phyloP scores from a whole-genome alignment of 139 green algal species.

The Chlamydomonas schloesseri region DNA sequence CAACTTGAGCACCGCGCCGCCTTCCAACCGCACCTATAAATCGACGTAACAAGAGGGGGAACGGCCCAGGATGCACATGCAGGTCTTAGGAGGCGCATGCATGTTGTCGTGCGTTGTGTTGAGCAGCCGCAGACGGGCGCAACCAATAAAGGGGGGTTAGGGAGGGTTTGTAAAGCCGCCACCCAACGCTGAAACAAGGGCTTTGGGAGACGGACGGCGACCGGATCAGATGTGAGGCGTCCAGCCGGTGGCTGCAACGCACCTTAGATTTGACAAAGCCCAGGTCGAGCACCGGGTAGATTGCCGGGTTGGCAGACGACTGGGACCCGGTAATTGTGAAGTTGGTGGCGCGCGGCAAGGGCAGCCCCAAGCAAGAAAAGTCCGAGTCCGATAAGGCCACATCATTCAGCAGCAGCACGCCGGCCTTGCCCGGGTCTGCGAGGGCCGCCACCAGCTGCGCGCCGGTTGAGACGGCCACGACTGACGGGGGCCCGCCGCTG shows the following conservation, averaged over 20 bases:
- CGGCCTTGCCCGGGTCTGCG: not conserved
- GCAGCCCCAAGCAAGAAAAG: not conserved
- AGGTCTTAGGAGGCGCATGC: too few relatives aligned
- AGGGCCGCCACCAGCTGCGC: not conserved
- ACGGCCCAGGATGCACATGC: not conserved
- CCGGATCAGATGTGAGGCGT: not conserved
- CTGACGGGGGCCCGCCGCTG: too few relatives aligned
- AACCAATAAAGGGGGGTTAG: too few relatives aligned
- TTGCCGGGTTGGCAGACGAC: too few relatives aligned
- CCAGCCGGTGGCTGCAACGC: too few relatives aligned
- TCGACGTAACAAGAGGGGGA: too few relatives aligned
- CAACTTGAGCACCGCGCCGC: not conserved
- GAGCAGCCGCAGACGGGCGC: too few relatives aligned
- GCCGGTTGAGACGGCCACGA: not conserved
- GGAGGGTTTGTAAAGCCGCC: too few relatives aligned
- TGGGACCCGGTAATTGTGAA: not conserved
- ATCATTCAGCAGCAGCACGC: not conserved
- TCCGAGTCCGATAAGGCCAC: not conserved
- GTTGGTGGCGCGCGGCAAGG: not conserved
- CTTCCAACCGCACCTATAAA: slow-evolving; percentile 3
- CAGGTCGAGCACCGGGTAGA: not conserved
- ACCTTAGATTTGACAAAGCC: slow-evolving; percentile 19
- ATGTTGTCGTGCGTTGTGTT: not conserved
- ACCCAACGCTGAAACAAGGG: too few relatives aligned
- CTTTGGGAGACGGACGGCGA: not conserved